These are phyloP conservation scores for Xylaria sp. DNA, from an alignment of 2,329 filamentous ascomycete genomes.

Conservation along the genomic window DNA sequence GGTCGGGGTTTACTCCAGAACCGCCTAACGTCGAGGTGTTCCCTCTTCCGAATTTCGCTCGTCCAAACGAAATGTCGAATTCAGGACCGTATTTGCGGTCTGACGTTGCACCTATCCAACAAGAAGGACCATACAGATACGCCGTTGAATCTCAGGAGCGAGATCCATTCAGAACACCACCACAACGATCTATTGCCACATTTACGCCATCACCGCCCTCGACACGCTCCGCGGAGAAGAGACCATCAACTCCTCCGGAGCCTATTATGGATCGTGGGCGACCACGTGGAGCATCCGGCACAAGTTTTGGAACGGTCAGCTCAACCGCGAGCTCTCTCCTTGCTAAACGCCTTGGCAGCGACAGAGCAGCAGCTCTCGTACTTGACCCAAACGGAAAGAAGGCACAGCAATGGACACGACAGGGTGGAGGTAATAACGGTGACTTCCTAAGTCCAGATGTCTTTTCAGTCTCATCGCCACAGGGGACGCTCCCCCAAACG, in stretches of 20 bases:
- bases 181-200: conserved; percentile 16
- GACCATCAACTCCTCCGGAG: conserved; percentile 36
- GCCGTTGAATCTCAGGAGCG: conserved; percentile 11
- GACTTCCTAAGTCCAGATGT: conserved; percentile 41
- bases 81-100: background rate
- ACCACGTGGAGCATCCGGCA: conserved; percentile 41
- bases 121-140: conserved; percentile 8
- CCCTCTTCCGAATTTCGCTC: conserved; percentile 28
- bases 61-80: conserved; percentile 5
- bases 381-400: conserved; percentile 47
- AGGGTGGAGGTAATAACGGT: conserved; percentile 27
- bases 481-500: conserved; percentile 54
- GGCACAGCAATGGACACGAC: conserved; percentile 44
- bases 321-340: conserved; percentile 58
- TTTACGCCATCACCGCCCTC: conserved; percentile 35
- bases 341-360: conserved; percentile 62
- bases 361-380: conserved; percentile 60
- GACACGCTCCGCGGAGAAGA: conserved; percentile 25
- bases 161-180: conserved; percentile 24
- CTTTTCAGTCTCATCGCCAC: conserved; percentile 37
- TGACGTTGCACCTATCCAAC: background rate
- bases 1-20: conserved; percentile 46
- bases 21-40: conserved; percentile 38
- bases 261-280: conserved; percentile 33
- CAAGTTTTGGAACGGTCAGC: conserved; percentile 44